Evolutionary conservation across 768 basidiomycete genomes (phyloP).

Genomic region (Russula sp.): DNA sequence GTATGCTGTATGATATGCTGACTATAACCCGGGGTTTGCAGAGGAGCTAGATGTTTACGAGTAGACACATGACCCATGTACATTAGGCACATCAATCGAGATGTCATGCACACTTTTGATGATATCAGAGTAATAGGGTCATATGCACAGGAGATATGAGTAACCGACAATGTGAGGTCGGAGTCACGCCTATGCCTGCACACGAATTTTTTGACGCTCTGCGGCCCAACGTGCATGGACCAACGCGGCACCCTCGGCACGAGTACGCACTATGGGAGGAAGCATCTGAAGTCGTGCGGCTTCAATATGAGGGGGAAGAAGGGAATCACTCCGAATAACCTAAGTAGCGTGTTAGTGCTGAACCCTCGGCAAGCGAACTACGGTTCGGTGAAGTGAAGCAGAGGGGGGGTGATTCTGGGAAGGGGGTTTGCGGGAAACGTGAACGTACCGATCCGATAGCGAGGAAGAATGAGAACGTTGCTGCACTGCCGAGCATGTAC

Average conservation of each 20-base stretch:
- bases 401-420: not conserved
- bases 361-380: not conserved
- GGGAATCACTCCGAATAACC: conserved; percentile 85
- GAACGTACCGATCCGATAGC: conserved; percentile 79
- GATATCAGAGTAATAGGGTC: not conserved
- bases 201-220: conserved; percentile 35
- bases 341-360: conserved; percentile 29
- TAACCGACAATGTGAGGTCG: conserved; percentile 1
- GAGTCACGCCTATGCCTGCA: conserved; percentile 1
- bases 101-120: conserved; percentile 11
- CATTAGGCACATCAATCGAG: conserved; percentile 5
- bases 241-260: conserved; percentile 59
- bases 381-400: not conserved
- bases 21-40: not conserved
- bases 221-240: conserved; percentile 75
- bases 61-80: conserved; percentile 12
- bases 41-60: not conserved
- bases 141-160: conserved; percentile 9
- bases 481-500: conserved; percentile 97
- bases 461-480: conserved; percentile 97
- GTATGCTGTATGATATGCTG: conserved; percentile 14
- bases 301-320: conserved; percentile 53
- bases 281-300: conserved; percentile 57
- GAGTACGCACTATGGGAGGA: conserved; percentile 53
- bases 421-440: not conserved